Evolutionary conservation across 1,284 basidiomycete species (phyloP).

Genomic region (Melampsora americana): DNA sequence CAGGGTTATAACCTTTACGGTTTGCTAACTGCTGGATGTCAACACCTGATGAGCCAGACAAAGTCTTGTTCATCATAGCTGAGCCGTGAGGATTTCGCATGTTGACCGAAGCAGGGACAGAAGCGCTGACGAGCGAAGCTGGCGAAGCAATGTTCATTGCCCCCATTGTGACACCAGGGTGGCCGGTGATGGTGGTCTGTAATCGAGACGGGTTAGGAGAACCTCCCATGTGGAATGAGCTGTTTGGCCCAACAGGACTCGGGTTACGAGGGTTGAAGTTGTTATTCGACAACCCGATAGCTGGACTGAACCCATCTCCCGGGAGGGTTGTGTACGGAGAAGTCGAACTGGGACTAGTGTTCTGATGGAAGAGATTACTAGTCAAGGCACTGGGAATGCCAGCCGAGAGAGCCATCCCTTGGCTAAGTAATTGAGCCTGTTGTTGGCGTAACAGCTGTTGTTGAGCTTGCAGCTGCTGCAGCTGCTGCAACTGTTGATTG

Average conservation of each 20-base stretch:
- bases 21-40: slow-evolving; percentile 74
- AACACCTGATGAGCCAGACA: neutral
- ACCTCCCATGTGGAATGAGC: neutral
- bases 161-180: slow-evolving; percentile 19
- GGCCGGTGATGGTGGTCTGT: slow-evolving; percentile 33
- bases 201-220: slow-evolving; percentile 38
- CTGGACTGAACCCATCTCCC: neutral
- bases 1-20: slow-evolving; percentile 84
- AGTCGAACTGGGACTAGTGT: slow-evolving; percentile 20
- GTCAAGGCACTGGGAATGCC: slow-evolving; percentile 46
- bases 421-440: slow-evolving; percentile 38
- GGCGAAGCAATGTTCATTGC: slow-evolving; percentile 14
- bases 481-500: slow-evolving; percentile 42
- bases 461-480: slow-evolving; percentile 43
- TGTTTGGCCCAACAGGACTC: neutral
- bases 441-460: slow-evolving; percentile 45
- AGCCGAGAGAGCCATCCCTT: slow-evolving; percentile 48
- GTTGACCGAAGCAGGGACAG: no score
- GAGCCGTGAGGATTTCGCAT: no score
- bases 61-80: neutral
- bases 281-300: slow-evolving; percentile 3
- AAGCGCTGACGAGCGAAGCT: neutral
- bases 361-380: slow-evolving; percentile 47
- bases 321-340: slow-evolving; percentile 13
- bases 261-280: neutral